Base-by-base conservation (phyloP, 306 rosid species). In the Fragaria iinumae region DNA sequence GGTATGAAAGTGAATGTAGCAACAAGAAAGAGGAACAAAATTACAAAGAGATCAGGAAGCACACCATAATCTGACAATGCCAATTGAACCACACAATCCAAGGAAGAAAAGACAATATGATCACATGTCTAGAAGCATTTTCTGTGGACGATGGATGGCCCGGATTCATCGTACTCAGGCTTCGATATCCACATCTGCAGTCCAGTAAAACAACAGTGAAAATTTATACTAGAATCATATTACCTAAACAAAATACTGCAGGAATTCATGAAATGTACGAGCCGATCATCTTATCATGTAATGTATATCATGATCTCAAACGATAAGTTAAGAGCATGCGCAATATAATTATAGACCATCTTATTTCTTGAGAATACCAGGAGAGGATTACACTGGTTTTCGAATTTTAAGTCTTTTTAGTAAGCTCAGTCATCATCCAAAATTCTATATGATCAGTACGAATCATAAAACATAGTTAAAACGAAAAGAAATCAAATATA, bases 101-200 rank as follows among this genome's bases (percentile, higher is more conserved):
- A 72, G 14, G 16, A 9, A 34, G 47, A 39, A 11, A 39, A 38
- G 64, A 64, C 12, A n/a, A 49, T 14, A 44, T 16, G 3, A 29
- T 12, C 56, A 55, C 56, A 47, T 38, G 49, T 36, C 65, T 72
- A 84, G 77, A 80, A 77, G 82, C 84, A 84, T 73, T 80, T 84
- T 76, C 84, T 84, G 80, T 84, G 87, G 43, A 84, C 87, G 38
- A 84, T 80, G 67, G 87, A 77, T 21, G 86, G 86, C 2, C 85
- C 85, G 0, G 85, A 82, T 71, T 83, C 86, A 8, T 83, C 86
- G 4, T 83, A 83, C 76, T 83, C 86, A 3, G 83, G 45, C 83
- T 80, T 84, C 11, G 86, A 80, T 41, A 84, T 84, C 87, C 87
- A 84, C 87, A 84, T 84, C 84, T 83, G 80, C 80, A 69, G 29